phyloP scores from a whole-genome alignment of 2,329 filamentous ascomycete species.

The Plenodomus tracheiphilus region DNA sequence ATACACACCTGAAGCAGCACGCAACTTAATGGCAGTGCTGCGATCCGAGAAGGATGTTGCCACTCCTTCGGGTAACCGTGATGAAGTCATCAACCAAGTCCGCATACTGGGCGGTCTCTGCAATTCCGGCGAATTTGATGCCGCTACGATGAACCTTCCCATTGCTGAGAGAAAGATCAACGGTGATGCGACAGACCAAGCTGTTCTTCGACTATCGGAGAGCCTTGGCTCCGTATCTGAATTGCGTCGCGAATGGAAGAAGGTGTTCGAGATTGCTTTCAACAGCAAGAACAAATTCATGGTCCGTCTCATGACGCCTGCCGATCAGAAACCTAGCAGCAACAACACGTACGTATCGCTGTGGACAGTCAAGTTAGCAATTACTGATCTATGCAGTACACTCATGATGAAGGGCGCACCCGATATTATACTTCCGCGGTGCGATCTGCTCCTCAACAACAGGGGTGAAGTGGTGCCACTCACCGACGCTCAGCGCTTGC shows the following conservation, averaged over 20 bases:
- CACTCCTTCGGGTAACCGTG: conserved; percentile 23
- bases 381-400: conserved; percentile 37
- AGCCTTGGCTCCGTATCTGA: conserved; percentile 63
- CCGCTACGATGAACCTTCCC: conserved; percentile 62
- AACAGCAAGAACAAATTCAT: conserved; percentile 87
- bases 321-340: conserved; percentile 31
- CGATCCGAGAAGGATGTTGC: conserved; percentile 44
- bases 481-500: conserved; percentile 48
- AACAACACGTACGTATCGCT: conserved; percentile 23
- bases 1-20: conserved; percentile 57
- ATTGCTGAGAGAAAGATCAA: conserved; percentile 66
- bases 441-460: conserved; percentile 59
- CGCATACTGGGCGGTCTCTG: conserved; percentile 67
- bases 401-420: conserved; percentile 80
- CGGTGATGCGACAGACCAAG: conserved; percentile 77
- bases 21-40: conserved; percentile 36
- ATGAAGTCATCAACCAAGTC: conserved; percentile 55
- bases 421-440: conserved; percentile 70
- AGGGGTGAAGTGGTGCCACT: conserved; percentile 59
- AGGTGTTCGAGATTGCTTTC: conserved; percentile 65
- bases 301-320: conserved; percentile 62
- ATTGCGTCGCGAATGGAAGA: conserved; percentile 65
- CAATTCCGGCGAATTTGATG: conserved; percentile 76
- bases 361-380: neutral
- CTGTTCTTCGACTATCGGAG: conserved; percentile 73